Evolutionary conservation across 306 rosid species (phyloP).

Genomic region (Dalbergia oliveri): DNA sequence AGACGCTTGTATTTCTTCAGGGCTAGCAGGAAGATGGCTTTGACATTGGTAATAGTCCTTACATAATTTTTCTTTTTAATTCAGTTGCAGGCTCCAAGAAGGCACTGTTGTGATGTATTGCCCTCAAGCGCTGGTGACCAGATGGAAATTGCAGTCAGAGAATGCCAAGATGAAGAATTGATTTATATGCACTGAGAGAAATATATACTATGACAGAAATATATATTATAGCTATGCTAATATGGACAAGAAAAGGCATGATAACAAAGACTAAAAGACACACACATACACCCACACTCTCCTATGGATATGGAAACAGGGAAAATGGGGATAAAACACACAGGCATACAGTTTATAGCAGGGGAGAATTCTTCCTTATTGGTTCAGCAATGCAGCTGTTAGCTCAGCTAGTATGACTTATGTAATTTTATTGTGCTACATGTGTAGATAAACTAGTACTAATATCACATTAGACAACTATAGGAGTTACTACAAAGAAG

Average conservation of each 20-base stretch:
- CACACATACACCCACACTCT: neutral
- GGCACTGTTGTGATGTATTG: conserved; percentile 87
- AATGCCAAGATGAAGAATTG: conserved; percentile 85
- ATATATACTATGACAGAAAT: conserved; percentile 7
- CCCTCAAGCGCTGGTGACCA: conserved; percentile 57
- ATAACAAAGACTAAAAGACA: neutral
- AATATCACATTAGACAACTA: neutral
- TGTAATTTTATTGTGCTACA: neutral
- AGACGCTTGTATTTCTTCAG: neutral
- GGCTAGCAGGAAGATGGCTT: neutral
- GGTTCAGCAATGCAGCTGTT: conserved; percentile 15
- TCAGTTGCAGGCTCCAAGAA: conserved; percentile 91
- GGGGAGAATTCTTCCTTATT: neutral
- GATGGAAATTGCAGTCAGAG: conserved; percentile 76
- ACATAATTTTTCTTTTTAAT: conserved; percentile 30
- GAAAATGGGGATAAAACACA: neutral
- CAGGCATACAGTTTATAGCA: neutral
- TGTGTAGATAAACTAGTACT: neutral
- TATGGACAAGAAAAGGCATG: neutral
- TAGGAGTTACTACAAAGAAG: neutral
- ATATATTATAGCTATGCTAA: neutral
- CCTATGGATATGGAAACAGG: neutral
- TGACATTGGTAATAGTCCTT: conserved; percentile 31
- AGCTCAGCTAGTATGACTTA: neutral
- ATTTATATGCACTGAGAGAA: conserved; percentile 59